Evolutionary conservation across 2,329 filamentous ascomycete genomes (phyloP), one percentile per base, ranked within the genome.

Genomic region (Claviceps capensis): DNA sequence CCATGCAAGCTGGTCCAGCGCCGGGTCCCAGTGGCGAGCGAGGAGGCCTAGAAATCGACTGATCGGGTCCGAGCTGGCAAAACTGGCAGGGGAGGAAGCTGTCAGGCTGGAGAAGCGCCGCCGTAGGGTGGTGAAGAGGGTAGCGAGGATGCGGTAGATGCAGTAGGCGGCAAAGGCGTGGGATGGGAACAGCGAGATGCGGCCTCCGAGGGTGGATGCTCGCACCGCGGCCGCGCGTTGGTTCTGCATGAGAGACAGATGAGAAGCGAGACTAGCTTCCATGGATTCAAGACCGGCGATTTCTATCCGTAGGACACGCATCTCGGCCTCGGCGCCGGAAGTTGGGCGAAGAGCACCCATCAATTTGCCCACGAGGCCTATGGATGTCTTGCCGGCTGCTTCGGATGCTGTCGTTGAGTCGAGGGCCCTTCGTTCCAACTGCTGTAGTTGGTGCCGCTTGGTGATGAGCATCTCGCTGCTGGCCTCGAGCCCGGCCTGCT

Each of bases 21-120:
- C 80, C 2, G 86, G 86, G 62, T 94, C 86, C 79, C 86, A 90
- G 68, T 94, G 86, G 52, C 85, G 83, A 4, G 86, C 87, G 17
- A 95, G 69, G 13, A 94, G 74, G 5, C 86, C 86, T 8, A 95
- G 78, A 55, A 91, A 76, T 57, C 88, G 85, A 69, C 86, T 94
- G 63, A 95, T 86, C 0, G 88, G 88, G 63, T 95, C 89, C 16
- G 82, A 83, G 50, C 79, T 79, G 30, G 83, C 77, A 66, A 88
- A 83, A 56, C 64, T 67, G 40, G 78, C 69, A 16, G 64, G 62
- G 1, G 64, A n/a, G 63, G 62, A 2, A 64, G 64, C 13, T 14
- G 23, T n/a, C 16, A 4, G 13, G 44, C 23, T 8, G 2, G 63
- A 65, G 16, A 11, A n/a, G 11, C 61, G 55, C 40, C 86, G 82